Percentiles rank a stretch among this genome's conserved stretches.
These are phyloP conservation scores for Aspergillus ellipticus DNA, from an alignment of 495 filamentous ascomycete species.

Conservation along the genomic window DNA sequence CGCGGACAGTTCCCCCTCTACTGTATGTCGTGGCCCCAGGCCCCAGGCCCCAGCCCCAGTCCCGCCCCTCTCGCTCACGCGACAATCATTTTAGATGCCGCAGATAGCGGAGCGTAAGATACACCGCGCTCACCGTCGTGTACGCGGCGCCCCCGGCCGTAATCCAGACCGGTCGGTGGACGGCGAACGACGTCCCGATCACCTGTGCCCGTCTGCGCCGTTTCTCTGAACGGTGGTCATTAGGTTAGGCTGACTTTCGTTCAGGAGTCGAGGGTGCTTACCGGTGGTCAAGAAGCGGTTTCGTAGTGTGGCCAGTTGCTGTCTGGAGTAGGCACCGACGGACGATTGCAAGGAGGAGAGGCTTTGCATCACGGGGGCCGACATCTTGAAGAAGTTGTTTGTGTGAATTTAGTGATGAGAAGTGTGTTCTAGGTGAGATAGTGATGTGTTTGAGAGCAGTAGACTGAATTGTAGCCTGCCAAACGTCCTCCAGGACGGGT, in stretches of 20 bases:
- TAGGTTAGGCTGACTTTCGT: not conserved
- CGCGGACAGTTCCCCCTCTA: conserved; percentile 5
- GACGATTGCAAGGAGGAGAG: conserved; percentile 17
- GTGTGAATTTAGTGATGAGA: not conserved
- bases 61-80: not conserved
- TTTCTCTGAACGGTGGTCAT: conserved; percentile 23
- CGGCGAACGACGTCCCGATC: conserved; percentile 34
- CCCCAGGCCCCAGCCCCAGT: not conserved
- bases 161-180: conserved; percentile 43
- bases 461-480: too few relatives aligned
- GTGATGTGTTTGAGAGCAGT: too few relatives aligned
- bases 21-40: not conserved
- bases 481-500: too few relatives aligned
- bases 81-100: conserved; percentile 22
- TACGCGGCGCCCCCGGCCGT: conserved; percentile 37
- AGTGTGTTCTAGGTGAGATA: too few relatives aligned
- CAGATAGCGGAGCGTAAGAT: conserved; percentile 38
- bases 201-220: conserved; percentile 29
- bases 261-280: conserved; percentile 6
- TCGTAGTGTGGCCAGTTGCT: conserved; percentile 15
- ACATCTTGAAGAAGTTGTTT: conserved; percentile 17
- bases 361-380: conserved; percentile 18
- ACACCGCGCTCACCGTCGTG: conserved; percentile 36
- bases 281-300: conserved; percentile 22
- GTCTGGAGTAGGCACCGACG: conserved; percentile 17